Evolutionary conservation across 169 alveolate genomes (phyloP).

Genomic region (Babesia bovis): DNA sequence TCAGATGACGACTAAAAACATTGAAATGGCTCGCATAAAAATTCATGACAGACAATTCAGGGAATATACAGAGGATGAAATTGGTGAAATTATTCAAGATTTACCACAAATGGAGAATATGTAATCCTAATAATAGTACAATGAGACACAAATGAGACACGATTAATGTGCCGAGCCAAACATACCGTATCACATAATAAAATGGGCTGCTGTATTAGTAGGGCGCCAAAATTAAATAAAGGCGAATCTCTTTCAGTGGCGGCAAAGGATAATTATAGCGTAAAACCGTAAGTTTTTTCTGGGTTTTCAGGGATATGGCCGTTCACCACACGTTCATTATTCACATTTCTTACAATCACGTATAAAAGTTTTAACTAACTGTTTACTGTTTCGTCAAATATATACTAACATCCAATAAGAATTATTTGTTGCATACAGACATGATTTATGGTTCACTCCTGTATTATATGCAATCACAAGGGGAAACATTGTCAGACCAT

Average conservation of each 20-base stretch:
- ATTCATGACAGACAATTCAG: slow-evolving; percentile 69
- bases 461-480: too few relatives aligned
- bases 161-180: neutral
- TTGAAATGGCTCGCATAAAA: slow-evolving; percentile 90
- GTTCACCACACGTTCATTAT: too few relatives aligned
- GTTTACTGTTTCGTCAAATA: too few relatives aligned
- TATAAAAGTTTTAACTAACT: too few relatives aligned
- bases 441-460: too few relatives aligned
- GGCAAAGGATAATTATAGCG: neutral
- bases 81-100: slow-evolving; percentile 16
- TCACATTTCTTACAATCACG: too few relatives aligned
- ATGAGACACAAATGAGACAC: slow-evolving; percentile 29
- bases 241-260: slow-evolving; percentile 7
- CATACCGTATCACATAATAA: neutral
- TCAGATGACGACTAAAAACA: slow-evolving; percentile 90
- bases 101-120: slow-evolving; percentile 55
- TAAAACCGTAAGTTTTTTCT: neutral
- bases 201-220: slow-evolving; percentile 4
- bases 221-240: neutral
- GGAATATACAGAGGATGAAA: slow-evolving; percentile 62
- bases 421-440: too few relatives aligned
- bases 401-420: too few relatives aligned
- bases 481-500: too few relatives aligned
- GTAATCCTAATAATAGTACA: slow-evolving; percentile 3
- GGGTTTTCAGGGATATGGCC: too few relatives aligned